Evolutionary conservation across 139 green algal genomes (phyloP), one percentile per base, ranked within the genome.

Genomic region (Haematococcus lacustris): DNA sequence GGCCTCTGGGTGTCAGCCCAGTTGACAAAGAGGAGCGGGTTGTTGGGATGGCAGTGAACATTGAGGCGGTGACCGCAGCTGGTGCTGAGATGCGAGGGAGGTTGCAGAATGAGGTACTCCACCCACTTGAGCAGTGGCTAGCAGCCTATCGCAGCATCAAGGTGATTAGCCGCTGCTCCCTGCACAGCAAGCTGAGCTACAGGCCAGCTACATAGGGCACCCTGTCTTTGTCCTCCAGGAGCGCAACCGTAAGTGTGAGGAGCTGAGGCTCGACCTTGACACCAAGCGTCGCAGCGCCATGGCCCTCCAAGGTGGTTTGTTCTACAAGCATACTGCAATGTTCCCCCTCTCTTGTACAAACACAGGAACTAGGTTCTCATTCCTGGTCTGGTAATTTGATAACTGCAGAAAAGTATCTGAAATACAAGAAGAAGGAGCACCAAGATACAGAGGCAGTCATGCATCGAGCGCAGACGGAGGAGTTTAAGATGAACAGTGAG

Each of bases 141-240:
- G 41, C 65, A 28, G 78, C 73, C 25, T 83, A 80, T 73, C 70
- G 78, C 35, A 80, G 51, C 50, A 77, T 76, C 43, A 83, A 83
- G 73, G 78, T 78, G 32, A 3, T 33, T 9, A 25, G 9, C 30
- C 40, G 62, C 21, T 33, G 57, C 57, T 66, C 6, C 6, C 57
- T 37, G 17, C 6, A 13, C 17, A 66, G 57, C 6, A 13, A 38
- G 25, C 6, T 6, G 6, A 37, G 28, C 26, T 25, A 13, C 57
- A 66, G 26, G 17, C 25, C 57, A 38, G 6, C 25, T 35, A 66
- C 57, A 13, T 13, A 13, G 57, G 6, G 23, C 57, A 30, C 26
- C 17, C 28, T 66, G 17, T 13, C 17, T 66, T 25, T 66, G 23
- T 25, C 23, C 26, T 66, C 6, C 71, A 82, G 76, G 34, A 65